A percentile compares a stretch with the other conserved stretches of the same genome.
These are phyloP conservation scores for Sequoiadendron giganteum DNA, from an alignment of 75 land plant species.

Conservation along the genomic window DNA sequence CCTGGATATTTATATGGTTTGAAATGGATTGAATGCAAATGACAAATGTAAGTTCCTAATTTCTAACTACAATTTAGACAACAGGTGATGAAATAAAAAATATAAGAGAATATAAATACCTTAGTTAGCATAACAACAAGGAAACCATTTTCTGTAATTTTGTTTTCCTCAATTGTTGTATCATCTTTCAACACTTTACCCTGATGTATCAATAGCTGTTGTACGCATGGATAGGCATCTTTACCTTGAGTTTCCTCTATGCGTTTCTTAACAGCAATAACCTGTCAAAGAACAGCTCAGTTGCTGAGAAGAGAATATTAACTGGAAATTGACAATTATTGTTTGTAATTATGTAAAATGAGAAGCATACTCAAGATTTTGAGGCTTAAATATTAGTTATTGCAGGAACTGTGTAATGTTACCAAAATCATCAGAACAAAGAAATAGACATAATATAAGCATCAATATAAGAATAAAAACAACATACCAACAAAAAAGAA, in stretches of 20 bases:
- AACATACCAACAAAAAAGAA: not conserved
- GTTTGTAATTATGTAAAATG: not conserved
- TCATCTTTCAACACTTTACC: conserved; percentile 89
- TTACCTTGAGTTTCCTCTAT: conserved; percentile 72
- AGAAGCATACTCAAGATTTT: not conserved
- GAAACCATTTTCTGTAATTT: conserved; percentile 82
- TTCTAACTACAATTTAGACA: not conserved
- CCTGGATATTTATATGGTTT: not conserved
- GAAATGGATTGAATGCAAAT: not conserved
- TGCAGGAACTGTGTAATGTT: not conserved
- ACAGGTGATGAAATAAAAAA: not conserved
- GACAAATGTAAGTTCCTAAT: not conserved
- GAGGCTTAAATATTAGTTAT: not conserved
- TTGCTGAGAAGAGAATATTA: not conserved
- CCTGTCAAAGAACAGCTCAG: not conserved
- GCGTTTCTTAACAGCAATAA: conserved; percentile 57
- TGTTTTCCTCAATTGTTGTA: conserved; percentile 75
- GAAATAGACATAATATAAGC: not conserved
- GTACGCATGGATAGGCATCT: conserved; percentile 68
- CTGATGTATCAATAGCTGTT: conserved; percentile 83
- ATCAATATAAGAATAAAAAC: not conserved
- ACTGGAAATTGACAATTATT: not conserved
- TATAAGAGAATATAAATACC: conserved; percentile 7
- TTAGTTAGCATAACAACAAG: conserved; percentile 89
- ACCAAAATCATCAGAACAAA: not conserved